Base-by-base conservation (phyloP, 2,329 filamentous ascomycete genomes). In the Aspergillus luchuensis region DNA sequence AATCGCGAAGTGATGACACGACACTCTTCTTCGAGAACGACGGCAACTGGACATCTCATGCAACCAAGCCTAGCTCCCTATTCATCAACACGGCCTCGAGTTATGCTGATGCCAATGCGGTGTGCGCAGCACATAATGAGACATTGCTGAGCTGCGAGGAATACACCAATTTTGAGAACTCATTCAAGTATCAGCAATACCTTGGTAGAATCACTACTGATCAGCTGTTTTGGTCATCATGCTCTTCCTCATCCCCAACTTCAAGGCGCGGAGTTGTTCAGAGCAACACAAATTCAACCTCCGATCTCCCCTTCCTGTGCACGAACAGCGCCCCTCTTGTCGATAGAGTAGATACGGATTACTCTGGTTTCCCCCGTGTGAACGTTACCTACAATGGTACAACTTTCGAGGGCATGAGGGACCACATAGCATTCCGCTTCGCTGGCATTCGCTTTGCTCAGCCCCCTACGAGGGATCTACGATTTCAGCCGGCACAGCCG, bases 401-500 rank as follows among this genome's bases (percentile, higher is more conserved):
- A 3, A 45, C 17, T 10, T 45, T 45, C 11, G 41, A 21, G 17
- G 41, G 41, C 4, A 13, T 45, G 39, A 43, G 39, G 17, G 39
- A 43, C 39, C 39, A 43, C 19, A 43, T 43, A 17, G 39, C 17
- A 4, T 43, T 43, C 2, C 39, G 39, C 39, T 43, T 43, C 19
- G 39, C 39, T 8, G 49, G 58, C 2, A 50, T 60, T 38, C 58
- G 53, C 3, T 60, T 57, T 33, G 58, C 54, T 13, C 48, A 23
- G 8, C 49, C 58, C 13, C 58, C 58, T 0, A 41, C 57, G 5
- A 54, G 54, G 7, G 54, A 60, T 15, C 17, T 60, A 8, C 54
- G 58, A 30, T 60, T 60, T 48, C 48, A 50, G 10, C 54, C 58
- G 4, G 58, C 58, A 1, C 30, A 10, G 51, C 38, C 38, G 53